Evolutionary conservation across 345 rosid genomes (phyloP), one percentile per base, ranked within the genome.

Genomic region (Erucastrum elatum): DNA sequence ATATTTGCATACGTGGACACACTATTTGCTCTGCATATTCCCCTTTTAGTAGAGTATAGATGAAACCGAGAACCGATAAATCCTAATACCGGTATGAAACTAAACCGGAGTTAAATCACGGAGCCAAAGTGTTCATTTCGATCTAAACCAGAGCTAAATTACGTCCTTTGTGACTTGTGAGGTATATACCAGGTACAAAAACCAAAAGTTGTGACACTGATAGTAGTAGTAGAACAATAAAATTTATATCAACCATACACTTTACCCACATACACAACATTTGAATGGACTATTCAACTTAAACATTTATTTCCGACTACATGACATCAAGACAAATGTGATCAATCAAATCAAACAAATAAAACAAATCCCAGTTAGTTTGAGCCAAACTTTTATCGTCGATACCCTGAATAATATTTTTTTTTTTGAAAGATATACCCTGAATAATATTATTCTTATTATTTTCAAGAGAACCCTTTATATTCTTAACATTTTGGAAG

Each of bases 401-500:
- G 21, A 21, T 21, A 21, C 74, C 63, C 77, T 60, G 63, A 79
- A 41, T 27, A 68, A 67, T 61, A 0, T 59, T 59, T 21, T 21
- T 21, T 21, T 21, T 21, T 21, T 21, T 21, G 21, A 21, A 21
- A 21, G 21, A 21, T 21, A 21, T 21, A 21, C 74, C 63, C 77
- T 60, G 63, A 79, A 41, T 27, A 68, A 67, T 61, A 0, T 59
- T 59, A 0, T 31, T 62, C 4, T 21, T 31, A 21, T 31, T 68
- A 1, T 4, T 51, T 62, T 63, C 59, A 60, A 5, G 8, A 41
- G 27, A 29, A 11, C 16, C 1, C 0, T 12, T 8, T 0, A 10
- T 27, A 3, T 55, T 21, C 66, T 79, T 85, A 91, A 56, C 93
- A 89, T 64, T 81, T 72, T 0, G 96, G 96, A 64, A 89, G 86